Conservation (phyloP, 805 yeast genomes). For the Candida nanaspora region DNA sequence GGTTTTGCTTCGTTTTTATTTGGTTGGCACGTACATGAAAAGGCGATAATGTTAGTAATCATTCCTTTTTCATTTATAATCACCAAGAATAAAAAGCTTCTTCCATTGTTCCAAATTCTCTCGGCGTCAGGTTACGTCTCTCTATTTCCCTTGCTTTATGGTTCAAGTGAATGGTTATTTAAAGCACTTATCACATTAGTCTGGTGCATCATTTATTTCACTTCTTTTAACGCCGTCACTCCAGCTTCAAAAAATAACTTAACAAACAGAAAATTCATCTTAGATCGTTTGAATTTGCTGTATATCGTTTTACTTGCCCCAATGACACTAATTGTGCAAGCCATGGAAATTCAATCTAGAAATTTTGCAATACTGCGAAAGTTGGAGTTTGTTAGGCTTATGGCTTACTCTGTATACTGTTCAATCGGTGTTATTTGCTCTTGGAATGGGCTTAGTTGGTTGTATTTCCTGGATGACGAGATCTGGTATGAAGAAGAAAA, state of each 20-base stretch:
- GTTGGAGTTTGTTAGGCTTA: constrained; percentile 69
- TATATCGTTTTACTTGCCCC: constrained; percentile 66
- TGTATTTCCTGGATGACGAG: constrained; percentile 75
- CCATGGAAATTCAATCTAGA: constrained; percentile 49
- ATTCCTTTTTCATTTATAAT: constrained; percentile 81
- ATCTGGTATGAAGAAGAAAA: constrained; percentile 38
- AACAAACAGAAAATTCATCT: constrained; percentile 41
- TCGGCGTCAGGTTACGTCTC: constrained; percentile 81
- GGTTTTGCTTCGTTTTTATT: constrained; percentile 87
- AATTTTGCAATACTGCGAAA: constrained; percentile 46
- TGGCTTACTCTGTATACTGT: constrained; percentile 83
- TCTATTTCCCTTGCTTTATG: constrained; percentile 77
- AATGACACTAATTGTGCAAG: constrained; percentile 38
- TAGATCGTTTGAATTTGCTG: constrained; percentile 62
- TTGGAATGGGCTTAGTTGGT: constrained; percentile 87
- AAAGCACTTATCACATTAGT: constrained; percentile 72
- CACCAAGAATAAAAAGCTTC: constrained; percentile 59
- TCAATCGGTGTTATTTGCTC: constrained; percentile 76
- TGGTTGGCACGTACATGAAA: constrained; percentile 99
- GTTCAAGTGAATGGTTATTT: constrained; percentile 72
- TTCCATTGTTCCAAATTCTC: constrained; percentile 64
- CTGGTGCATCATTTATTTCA: constrained; percentile 77
- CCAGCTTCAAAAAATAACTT: constrained; percentile 30
- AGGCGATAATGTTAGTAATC: constrained; percentile 85
- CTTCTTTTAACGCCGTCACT: constrained; percentile 65